Conservation (phyloP, 2,329 filamentous ascomycete species). For the Calonectria pteridis region DNA sequence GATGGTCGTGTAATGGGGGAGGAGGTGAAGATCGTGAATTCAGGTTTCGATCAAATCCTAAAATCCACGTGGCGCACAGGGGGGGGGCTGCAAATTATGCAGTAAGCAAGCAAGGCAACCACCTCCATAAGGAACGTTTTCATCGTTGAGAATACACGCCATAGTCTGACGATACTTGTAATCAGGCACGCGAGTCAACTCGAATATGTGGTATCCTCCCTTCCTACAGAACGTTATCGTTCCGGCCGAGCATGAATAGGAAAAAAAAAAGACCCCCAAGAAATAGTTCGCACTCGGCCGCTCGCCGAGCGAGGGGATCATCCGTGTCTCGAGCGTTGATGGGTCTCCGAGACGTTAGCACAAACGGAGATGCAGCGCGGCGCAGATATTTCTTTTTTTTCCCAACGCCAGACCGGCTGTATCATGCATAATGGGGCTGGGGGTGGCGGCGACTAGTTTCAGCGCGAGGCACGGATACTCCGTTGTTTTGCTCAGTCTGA, state of each 20-base stretch:
- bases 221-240: neutral
- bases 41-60: neutral
- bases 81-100: neutral
- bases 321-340: neutral
- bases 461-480: neutral
- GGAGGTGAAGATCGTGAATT: neutral
- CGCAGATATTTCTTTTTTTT: neutral
- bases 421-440: neutral
- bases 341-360: neutral
- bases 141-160: neutral
- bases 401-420: neutral
- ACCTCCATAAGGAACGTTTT: neutral
- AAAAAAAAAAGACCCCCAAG: too few relatives aligned
- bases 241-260: neutral
- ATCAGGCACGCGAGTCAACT: neutral
- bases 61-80: neutral
- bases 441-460: neutral
- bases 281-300: neutral
- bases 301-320: neutral
- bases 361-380: neutral
- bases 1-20: neutral
- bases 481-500: neutral
- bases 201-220: neutral
- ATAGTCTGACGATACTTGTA: neutral
- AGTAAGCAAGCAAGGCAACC: neutral